These are phyloP conservation scores for Rhipidocladum racemiflorum DNA, from an alignment of 176 grass and related monocot species.

Conservation along the genomic window DNA sequence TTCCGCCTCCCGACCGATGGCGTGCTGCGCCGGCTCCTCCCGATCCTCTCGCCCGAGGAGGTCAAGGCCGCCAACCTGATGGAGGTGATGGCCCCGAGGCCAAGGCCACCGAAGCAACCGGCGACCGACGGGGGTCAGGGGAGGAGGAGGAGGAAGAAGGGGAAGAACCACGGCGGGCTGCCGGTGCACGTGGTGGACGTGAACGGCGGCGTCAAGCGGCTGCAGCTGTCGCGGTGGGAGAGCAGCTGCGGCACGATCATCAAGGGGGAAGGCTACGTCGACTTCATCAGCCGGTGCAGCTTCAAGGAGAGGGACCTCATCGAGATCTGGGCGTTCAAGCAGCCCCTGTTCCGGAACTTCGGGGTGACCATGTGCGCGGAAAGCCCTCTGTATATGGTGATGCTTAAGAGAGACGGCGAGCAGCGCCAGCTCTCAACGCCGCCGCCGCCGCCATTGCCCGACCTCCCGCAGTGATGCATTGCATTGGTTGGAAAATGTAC, in stretches of 20 bases:
- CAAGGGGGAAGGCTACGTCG: constrained; percentile 15
- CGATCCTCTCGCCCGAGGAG: background rate
- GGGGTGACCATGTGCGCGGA: background rate
- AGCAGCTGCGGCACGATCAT: constrained; percentile 8
- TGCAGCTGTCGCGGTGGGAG: constrained; percentile 12
- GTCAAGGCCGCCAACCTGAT: constrained; percentile 7
- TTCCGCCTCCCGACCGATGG: background rate
- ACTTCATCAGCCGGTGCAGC: background rate
- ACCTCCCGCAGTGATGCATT: background rate
- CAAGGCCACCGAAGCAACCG: background rate
- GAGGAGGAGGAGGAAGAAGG: background rate
- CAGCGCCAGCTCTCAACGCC: background rate
- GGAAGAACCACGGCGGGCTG: constrained; percentile 26
- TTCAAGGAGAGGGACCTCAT: background rate
- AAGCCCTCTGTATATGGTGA: background rate
- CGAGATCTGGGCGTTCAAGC: constrained; percentile 20
- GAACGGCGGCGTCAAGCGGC: background rate
- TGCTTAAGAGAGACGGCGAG: background rate
- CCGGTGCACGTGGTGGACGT: background rate
- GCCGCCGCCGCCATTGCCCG: too few species aligned
- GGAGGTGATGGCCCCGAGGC: background rate
- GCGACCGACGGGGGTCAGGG: background rate
- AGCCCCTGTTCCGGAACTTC: background rate
- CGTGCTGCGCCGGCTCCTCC: background rate
- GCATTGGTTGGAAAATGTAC: too few species aligned